Evolutionary conservation across 495 filamentous ascomycete species (phyloP), one percentile per base, ranked within the genome.

Genomic region (Annulohypoxylon maeteangense): DNA sequence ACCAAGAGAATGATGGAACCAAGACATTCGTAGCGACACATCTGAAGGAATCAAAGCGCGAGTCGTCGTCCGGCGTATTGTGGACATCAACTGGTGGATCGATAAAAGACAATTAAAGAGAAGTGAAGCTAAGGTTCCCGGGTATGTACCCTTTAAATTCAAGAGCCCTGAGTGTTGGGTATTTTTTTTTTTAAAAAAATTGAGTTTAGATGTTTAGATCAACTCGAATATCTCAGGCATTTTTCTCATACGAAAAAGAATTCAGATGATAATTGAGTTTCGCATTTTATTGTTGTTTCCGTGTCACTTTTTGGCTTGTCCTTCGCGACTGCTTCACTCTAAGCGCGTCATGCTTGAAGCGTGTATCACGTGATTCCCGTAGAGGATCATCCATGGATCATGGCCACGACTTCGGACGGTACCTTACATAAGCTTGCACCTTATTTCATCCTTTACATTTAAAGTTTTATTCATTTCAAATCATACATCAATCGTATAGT

Each of bases 11-110:
- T 79, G 7, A 85, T 70, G 50, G 80, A 83, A 45, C 83, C 84
- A 40, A 86, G 74, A 51, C 82, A 77, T 69, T 86, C 84, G 68
- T 82, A 84, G 5, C 84, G 83, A 76, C 84, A 86, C 77, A 81
- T 79, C 63, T 68, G 66, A 70, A 32, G n/a, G 25, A 23, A 6
- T 5, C 8, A 56, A 42, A 18, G 7, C 36, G 27, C 22, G 22
- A 22, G 40, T 8, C 6, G 40, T 8, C 6, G 57, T 23, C 18
- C 10, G 20, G 25, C 3, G 56, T 62, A 57, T 57, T 32, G 56
- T 48, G 32, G 29, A 11, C n/a, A 63, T 63, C 10, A 27, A 54
- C 7, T 20, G 42, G n/a, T 11, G 57, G 40, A 32, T 44, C 3
- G 32, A n/a, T n/a, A 14, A 14, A 20, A 36, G 51, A 22, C 14